Base-by-base conservation (phyloP, 2,329 filamentous ascomycete species). In the Pyrenochaeta sp. region DNA sequence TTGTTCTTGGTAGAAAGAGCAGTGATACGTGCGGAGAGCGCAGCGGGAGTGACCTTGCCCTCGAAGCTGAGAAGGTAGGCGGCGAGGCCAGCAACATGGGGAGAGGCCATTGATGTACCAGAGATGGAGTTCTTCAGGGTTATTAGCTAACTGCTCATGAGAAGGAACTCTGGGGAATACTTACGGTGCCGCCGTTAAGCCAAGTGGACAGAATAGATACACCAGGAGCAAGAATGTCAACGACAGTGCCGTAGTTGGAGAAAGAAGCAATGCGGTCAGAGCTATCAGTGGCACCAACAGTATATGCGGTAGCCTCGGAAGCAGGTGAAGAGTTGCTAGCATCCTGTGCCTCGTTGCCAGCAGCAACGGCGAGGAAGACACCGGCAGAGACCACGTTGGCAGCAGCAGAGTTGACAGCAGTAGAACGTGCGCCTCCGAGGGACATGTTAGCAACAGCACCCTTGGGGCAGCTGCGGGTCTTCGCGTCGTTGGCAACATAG, bases 61-160 rank as follows among this genome's bases (percentile, higher is more conserved):
- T 80, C 74, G 24, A 81, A 68, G 13, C 63, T 65, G 74, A 89
- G 83, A 35, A 89, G 74, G 72, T 89, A 89, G 35, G 85, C 86
- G 26, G 80, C 84, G n/a, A 89, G 78, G 53, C 87, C 87, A 37
- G 83, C 80, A 47, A 89, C 77, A 66, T 89, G 86, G 11, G 87
- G 87, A 24, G 81, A 80, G 36, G 86, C 86, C 84, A 86, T 86
- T 40, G 78, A 83, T 15, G 85, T 87, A 37, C 84, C 85, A 14
- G 77, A 81, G 60, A 85, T 79, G 46, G 70, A 74, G 54, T 74
- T 75, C 74, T 80, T n/a, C 23, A 14, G 19, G 22, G 11, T 27
- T 22, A 23, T 49, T 35, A 34, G 46, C 42, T 45, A 45, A 9
- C 46, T 42, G 15, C 30, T 36, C 37, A 19, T 18, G 27, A n/a